phyloP scores from a whole-genome alignment of 805 yeast species.

The Millerozyma miso region DNA sequence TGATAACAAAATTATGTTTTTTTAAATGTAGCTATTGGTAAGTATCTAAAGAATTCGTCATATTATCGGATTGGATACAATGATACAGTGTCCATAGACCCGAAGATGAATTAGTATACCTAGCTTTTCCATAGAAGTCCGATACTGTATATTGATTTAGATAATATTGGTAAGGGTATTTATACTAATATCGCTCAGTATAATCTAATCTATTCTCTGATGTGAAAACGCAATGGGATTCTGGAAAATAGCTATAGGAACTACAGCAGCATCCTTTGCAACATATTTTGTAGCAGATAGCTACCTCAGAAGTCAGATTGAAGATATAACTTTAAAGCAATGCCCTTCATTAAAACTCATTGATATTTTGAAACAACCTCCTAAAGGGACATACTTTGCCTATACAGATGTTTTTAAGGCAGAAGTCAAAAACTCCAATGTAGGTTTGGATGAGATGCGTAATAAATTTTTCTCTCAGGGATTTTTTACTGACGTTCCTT shows the following conservation, averaged over 20 bases:
- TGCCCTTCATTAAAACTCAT: background rate
- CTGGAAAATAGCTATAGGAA: background rate
- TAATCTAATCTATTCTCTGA: too few species aligned
- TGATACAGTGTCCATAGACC: too few species aligned
- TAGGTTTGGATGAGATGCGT: background rate
- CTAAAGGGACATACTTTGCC: background rate
- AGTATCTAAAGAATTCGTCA: too few species aligned
- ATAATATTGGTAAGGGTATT: too few species aligned
- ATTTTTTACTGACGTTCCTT: background rate
- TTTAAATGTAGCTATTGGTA: too few species aligned
- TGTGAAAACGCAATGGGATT: background rate
- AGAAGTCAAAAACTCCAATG: background rate
- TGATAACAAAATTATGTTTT: too few species aligned
- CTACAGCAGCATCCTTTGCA: background rate
- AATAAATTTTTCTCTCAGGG: background rate
- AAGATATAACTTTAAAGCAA: background rate
- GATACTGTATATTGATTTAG: too few species aligned
- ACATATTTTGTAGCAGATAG: background rate
- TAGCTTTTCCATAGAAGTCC: too few species aligned
- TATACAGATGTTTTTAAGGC: background rate
- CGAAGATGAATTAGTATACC: too few species aligned
- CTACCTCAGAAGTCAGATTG: background rate
- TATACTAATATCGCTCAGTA: too few species aligned
- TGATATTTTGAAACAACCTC: background rate
- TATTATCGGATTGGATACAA: too few species aligned